Conservation (phyloP, 306 rosid genomes). For the Phaseolus lunatus region DNA sequence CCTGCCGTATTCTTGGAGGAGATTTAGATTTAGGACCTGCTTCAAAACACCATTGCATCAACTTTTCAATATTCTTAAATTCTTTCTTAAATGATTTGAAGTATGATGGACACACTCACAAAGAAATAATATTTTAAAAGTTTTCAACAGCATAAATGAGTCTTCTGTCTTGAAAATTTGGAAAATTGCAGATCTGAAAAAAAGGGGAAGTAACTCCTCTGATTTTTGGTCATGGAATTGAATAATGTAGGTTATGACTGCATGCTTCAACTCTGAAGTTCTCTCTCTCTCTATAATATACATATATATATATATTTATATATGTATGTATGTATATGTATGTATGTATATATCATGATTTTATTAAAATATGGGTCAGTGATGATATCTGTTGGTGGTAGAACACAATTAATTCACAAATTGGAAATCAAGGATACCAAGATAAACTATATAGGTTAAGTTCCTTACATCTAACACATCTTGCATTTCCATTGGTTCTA, state of each 20-base stretch:
- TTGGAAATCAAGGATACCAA: background rate
- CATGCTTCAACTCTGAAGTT: background rate
- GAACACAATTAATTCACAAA: background rate
- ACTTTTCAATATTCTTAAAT: background rate
- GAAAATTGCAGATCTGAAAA: background rate
- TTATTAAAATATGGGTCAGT: background rate
- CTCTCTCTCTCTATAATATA: too few relatives aligned
- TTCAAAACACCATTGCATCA: constrained; percentile 10
- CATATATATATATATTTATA: too few relatives aligned
- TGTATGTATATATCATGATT: background rate
- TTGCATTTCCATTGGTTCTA: constrained; percentile 18
- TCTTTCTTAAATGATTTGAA: constrained; percentile 27
- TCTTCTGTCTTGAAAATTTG: background rate
- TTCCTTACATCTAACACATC: constrained; percentile 51
- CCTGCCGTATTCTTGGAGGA: constrained; percentile 27
- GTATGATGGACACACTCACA: background rate
- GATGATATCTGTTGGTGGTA: background rate
- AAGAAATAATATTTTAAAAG: background rate
- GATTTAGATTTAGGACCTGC: constrained; percentile 33
- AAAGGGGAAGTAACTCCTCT: background rate
- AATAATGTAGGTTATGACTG: background rate
- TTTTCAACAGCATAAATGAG: background rate
- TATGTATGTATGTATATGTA: too few relatives aligned
- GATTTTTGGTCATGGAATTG: background rate
- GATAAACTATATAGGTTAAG: constrained; percentile 50